These are phyloP conservation scores for Colletotrichum zoysiae DNA, from an alignment of 2,329 filamentous ascomycete species.

Conservation along the genomic window DNA sequence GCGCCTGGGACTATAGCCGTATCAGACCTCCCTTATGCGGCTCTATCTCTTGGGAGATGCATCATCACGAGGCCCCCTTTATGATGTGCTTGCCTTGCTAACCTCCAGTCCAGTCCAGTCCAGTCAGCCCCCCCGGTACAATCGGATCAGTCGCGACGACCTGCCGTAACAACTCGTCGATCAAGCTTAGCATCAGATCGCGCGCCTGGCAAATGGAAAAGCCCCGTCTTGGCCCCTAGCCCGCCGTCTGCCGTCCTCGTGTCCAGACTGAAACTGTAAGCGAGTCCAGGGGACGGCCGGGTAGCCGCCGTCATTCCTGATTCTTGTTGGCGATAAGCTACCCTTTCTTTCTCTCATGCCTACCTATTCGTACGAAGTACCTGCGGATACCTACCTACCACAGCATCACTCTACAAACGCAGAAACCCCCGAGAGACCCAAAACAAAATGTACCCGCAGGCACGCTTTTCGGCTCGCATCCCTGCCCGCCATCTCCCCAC, in stretches of 20 bases:
- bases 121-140: no score
- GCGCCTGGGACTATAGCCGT: slow-evolving; percentile 29
- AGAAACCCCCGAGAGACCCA: not conserved
- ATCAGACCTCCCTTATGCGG: slow-evolving; percentile 21
- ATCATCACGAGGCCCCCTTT: slow-evolving; percentile 1
- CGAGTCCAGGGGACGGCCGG: slow-evolving; percentile 15
- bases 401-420: no score
- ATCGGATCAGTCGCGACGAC: slow-evolving; percentile 37
- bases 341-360: no score
- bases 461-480: slow-evolving; percentile 25
- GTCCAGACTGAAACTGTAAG: slow-evolving; percentile 37
- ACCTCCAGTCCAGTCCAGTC: no score
- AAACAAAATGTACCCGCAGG: not conserved
- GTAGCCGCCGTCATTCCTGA: not conserved
- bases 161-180: slow-evolving; percentile 31
- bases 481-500: slow-evolving; percentile 10
- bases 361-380: no score
- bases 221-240: not conserved
- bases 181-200: slow-evolving; percentile 39
- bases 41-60: slow-evolving; percentile 3
- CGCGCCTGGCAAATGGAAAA: not conserved
- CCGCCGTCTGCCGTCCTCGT: slow-evolving; percentile 8
- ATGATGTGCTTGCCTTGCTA: not conserved
- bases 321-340: slow-evolving; percentile 26
- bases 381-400: no score